Percentiles rank a stretch among this genome's conserved stretches.
phyloP scores from a whole-genome alignment of 306 rosid genomes.

The Rosa lucieae region DNA sequence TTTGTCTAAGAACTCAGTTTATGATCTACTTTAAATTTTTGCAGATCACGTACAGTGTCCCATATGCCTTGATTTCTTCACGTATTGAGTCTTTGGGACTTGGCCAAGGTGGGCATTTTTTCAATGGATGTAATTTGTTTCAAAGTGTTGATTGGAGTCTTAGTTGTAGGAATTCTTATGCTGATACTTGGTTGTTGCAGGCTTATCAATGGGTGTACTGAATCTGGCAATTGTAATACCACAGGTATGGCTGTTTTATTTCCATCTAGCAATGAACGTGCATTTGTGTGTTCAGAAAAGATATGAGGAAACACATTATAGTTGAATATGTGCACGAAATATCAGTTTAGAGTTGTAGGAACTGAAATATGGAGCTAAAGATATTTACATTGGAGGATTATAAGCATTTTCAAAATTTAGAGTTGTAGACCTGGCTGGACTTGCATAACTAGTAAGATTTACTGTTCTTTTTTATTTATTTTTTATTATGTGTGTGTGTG shows the following conservation, averaged over 20 bases:
- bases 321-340: background rate
- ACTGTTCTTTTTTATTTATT: background rate
- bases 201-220: slow-evolving; percentile 92
- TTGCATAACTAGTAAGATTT: background rate
- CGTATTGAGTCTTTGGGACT: slow-evolving; percentile 88
- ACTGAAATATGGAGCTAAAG: background rate
- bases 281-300: background rate
- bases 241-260: slow-evolving; percentile 56
- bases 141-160: slow-evolving; percentile 15
- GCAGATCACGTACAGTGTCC: slow-evolving; percentile 94
- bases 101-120: slow-evolving; percentile 72
- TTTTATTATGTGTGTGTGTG: background rate
- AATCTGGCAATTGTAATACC: slow-evolving; percentile 89
- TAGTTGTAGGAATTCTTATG: slow-evolving; percentile 23
- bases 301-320: background rate
- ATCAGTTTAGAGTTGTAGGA: background rate
- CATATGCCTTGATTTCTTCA: slow-evolving; percentile 79
- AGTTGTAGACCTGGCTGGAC: background rate
- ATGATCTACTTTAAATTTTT: slow-evolving; percentile 24
- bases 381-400: background rate
- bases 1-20: slow-evolving; percentile 5
- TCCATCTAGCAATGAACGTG: slow-evolving; percentile 1
- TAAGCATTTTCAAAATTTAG: background rate
- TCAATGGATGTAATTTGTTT: slow-evolving; percentile 13
- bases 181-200: slow-evolving; percentile 48